phyloP scores from a whole-genome alignment of 768 basidiomycete genomes.

The Panus rudis region DNA sequence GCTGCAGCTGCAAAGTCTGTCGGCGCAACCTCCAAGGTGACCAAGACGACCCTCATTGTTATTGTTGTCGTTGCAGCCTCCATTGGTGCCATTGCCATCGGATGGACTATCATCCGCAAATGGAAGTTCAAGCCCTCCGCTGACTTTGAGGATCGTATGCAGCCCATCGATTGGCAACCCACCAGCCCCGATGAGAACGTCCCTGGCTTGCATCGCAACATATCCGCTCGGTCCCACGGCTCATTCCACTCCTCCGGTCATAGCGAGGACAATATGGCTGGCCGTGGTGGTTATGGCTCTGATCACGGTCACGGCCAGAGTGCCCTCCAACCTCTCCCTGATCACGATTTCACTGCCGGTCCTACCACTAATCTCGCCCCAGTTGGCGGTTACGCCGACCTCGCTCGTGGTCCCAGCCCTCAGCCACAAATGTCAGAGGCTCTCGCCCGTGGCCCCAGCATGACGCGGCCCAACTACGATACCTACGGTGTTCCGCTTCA shows the following conservation, averaged over 20 bases:
- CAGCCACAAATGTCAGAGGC: constrained; percentile 60
- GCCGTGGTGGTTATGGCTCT: constrained; percentile 22
- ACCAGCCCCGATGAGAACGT: constrained; percentile 37
- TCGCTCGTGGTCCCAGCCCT: constrained; percentile 68
- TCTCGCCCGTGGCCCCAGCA: constrained; percentile 40
- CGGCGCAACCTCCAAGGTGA: constrained; percentile 30
- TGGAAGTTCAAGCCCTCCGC: constrained; percentile 83
- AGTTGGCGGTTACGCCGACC: constrained; percentile 77
- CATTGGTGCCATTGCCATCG: constrained; percentile 59
- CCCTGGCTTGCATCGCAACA: constrained; percentile 44
- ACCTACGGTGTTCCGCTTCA: constrained; percentile 53
- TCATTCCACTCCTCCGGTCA: constrained; percentile 57
- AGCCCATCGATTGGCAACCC: constrained; percentile 88
- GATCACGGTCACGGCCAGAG: constrained; percentile 21
- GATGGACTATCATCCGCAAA: constrained; percentile 89
- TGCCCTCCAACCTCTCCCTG: constrained; percentile 42
- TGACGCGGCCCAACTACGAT: constrained; percentile 43
- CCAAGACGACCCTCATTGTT: constrained; percentile 43
- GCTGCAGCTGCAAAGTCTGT: constrained; percentile 14
- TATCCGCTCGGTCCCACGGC: constrained; percentile 46
- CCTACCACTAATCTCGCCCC: constrained; percentile 44
- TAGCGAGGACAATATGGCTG: constrained; percentile 25
- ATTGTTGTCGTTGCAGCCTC: constrained; percentile 66
- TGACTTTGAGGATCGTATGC: constrained; percentile 76
- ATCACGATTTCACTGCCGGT: constrained; percentile 75